Base-by-base conservation (phyloP, 1,139 yeast genomes). In the Scheffersomyces segobiensis region DNA sequence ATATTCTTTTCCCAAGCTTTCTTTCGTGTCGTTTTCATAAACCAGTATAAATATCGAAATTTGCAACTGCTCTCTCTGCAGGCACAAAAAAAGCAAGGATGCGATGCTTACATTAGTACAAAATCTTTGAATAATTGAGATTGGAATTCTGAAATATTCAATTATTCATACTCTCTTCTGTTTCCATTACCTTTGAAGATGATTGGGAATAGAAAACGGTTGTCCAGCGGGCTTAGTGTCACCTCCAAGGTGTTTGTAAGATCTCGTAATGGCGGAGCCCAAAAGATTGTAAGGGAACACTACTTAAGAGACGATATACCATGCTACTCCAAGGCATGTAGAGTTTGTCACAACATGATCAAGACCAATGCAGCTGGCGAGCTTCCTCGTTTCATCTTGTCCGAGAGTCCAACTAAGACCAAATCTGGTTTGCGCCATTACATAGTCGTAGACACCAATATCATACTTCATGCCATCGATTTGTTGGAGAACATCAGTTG, bases 241-340 rank as follows among this genome's bases (percentile, higher is more conserved):
- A 88, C 97, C 0, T 95, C 93, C 63, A 95, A 93, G 72, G 97
- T 95, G 20, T 95, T 91, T 76, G 97, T 95, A 56, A 81, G 97
- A 65, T 91, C 98, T 3, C 83, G 95, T 67, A 87, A 89, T 64
- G 98, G 98, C 14, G 88, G 89, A 56, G 98, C 98, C 5, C 83
- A 93, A 52, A 95, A 95, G 71, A 83, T 96, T 49, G 97, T 93
- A 22, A 84, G 98, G 65, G 99, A 96, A 71, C 98, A 93, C 71
- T 96, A 96, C 71, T 79, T 96, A 58, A 83, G 99, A 71, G 86
- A 86, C 57, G 99, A 96, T 72, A 93, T 96, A 58, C 97, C 98
- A 21, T 95, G 99, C 73, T 86, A 89, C 54, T 91, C 97, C 2
- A 80, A 79, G 64, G 79, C 84, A 1, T 96, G 99, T 74, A 70